A percentile compares a stretch with the other conserved stretches of the same genome.
Evolutionary conservation across 148 eudicot species (phyloP).

Genomic region (Cornus kousa): DNA sequence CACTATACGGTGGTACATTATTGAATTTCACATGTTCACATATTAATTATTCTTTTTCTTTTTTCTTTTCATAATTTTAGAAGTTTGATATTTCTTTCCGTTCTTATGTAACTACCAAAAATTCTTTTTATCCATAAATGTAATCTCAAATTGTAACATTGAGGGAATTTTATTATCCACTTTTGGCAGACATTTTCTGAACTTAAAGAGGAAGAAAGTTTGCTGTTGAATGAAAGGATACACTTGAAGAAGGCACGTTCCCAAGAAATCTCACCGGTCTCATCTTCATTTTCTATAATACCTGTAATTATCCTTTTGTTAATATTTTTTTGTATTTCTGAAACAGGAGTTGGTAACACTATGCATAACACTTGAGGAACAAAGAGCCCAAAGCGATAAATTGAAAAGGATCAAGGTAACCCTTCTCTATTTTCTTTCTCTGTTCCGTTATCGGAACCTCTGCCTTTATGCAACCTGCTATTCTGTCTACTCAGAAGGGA

Average conservation of each 20-base stretch:
- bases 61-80: background rate
- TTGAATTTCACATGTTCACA: background rate
- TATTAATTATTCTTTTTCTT: background rate
- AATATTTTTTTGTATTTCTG: background rate
- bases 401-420: conserved; percentile 50
- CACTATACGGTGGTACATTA: too few species aligned
- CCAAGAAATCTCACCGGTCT: background rate
- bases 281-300: background rate
- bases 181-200: conserved; percentile 40
- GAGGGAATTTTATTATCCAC: conserved; percentile 1
- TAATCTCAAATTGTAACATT: too few species aligned
- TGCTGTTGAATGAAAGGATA: conserved; percentile 35
- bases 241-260: conserved; percentile 33
- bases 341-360: conserved; percentile 37
- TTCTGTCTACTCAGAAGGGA: too few species aligned
- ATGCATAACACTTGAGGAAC: conserved; percentile 30
- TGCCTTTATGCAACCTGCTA: too few species aligned
- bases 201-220: conserved; percentile 47
- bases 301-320: too few species aligned
- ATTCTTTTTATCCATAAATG: too few species aligned
- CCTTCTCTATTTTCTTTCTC: background rate
- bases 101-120: too few species aligned
- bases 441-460: too few species aligned
- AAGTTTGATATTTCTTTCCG: too few species aligned
- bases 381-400: conserved; percentile 31